Evolutionary conservation across 495 filamentous ascomycete genomes (phyloP), one percentile per base, ranked within the genome.

Genomic region (Aspergillus avenaceus): DNA sequence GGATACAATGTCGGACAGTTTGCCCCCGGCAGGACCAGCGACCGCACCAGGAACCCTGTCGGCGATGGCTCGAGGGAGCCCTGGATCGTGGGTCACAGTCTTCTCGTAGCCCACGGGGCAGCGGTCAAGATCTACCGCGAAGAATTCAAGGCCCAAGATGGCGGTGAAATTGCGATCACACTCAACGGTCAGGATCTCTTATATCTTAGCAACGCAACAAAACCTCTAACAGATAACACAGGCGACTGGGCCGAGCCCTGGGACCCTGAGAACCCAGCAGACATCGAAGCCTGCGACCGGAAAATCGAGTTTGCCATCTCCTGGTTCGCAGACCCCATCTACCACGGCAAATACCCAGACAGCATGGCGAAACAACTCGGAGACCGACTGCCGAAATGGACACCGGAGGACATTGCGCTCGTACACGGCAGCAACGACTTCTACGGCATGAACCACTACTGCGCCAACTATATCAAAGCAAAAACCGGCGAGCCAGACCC

Each of bases 361-460:
- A 85, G 82, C 48, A 88, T 90, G 83, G 73, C 77, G 48, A 83
- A 84, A 64, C 85, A 88, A 65, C 79, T 89, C 8, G 85, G 86
- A 29, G 69, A 83, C 59, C 78, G 85, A 5, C 74, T 91, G 42
- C 86, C 85, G 12, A 70, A 73, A 14, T 88, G 82, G 66, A 83
- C 82, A 0, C 52, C 73, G 19, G 82, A 88, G 54, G 87, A 89
- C 55, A 60, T 77, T 7, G 81, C 79, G 3, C 74, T 89, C 7
- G 81, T 90, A 36, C 75, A 85, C 44, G 86, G 85, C 32, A 86
- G 82, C 63, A 89, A 88, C 62, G 85, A 90, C 69, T 90, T 90
- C 65, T 88, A 89, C 67, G 85, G 86, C 54, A 88, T 89, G 85
- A 89, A 90, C 74, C 85, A 88, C 73, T 89, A 90, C 75, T 88